These are phyloP conservation scores for Penicillium expansum DNA, from an alignment of 2,329 filamentous ascomycete genomes.

Conservation along the genomic window DNA sequence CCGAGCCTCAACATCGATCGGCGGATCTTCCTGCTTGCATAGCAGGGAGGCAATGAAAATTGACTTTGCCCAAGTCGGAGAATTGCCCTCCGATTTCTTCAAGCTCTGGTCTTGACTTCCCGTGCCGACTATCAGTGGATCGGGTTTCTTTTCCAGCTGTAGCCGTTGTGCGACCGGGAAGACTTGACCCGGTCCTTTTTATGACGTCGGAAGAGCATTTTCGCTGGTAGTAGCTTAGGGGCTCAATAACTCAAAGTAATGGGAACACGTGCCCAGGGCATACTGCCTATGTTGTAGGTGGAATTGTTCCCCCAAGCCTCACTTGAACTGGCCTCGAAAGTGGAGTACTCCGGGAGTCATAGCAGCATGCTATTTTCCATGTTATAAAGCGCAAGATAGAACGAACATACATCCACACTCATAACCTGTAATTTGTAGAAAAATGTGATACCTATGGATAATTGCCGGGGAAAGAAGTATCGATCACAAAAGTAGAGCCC, in stretches of 20 bases:
- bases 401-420: no score
- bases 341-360: background rate
- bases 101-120: slow-evolving; percentile 7
- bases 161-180: slow-evolving; percentile 9
- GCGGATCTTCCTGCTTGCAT: background rate
- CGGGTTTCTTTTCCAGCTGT: background rate
- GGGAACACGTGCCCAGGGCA: background rate
- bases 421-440: background rate
- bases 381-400: background rate
- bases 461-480: background rate
- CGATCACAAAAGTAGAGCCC: background rate
- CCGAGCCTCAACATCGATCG: slow-evolving; percentile 4
- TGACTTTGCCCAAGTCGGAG: background rate
- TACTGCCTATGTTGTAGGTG: background rate
- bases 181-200: slow-evolving; percentile 6
- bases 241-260: background rate
- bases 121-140: slow-evolving; percentile 5
- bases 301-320: no score
- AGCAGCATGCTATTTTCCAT: background rate
- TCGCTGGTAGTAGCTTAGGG: background rate
- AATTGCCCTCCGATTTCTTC: background rate
- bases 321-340: background rate
- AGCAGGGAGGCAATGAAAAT: background rate
- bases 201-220: background rate
- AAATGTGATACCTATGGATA: background rate